These are phyloP conservation scores for Wickerhamiella azymoides DNA, from an alignment of 805 yeast genomes.

Conservation along the genomic window DNA sequence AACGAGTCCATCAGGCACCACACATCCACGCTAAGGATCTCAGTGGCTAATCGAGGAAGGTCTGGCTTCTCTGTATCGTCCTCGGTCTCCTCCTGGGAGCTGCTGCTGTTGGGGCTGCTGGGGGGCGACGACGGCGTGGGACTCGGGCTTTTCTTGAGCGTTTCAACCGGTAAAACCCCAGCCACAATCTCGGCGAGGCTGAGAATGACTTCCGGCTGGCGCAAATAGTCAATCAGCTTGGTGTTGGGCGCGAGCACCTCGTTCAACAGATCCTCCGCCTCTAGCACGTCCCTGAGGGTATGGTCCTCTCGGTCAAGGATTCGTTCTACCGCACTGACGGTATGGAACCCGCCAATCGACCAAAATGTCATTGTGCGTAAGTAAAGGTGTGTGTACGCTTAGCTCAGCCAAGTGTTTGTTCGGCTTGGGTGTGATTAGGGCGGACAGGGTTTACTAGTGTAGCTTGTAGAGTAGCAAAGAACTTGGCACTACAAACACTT, in stretches of 20 bases:
- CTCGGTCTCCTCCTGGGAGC: slow-evolving; percentile 13
- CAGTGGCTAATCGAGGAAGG: slow-evolving; percentile 65
- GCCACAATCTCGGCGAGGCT: slow-evolving; percentile 51
- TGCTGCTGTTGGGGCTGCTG: slow-evolving; percentile 11
- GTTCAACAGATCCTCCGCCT: slow-evolving; percentile 60
- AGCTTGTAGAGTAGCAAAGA: no score
- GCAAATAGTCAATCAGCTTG: slow-evolving; percentile 61
- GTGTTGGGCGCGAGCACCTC: slow-evolving; percentile 61
- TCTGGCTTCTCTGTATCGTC: slow-evolving; percentile 10
- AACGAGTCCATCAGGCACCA: slow-evolving; percentile 89
- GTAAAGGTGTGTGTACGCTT: background rate
- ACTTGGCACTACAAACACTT: no score
- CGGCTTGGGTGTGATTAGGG: background rate
- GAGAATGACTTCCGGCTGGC: slow-evolving; percentile 61
- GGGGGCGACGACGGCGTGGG: slow-evolving; percentile 1
- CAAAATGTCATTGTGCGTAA: slow-evolving; percentile 38
- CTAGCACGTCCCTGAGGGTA: slow-evolving; percentile 39
- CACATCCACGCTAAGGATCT: slow-evolving; percentile 77
- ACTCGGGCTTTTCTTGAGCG: slow-evolving; percentile 11
- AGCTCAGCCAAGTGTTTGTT: no score
- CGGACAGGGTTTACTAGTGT: no score
- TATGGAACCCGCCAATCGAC: slow-evolving; percentile 45
- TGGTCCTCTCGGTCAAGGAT: slow-evolving; percentile 35
- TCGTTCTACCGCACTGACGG: slow-evolving; percentile 41
- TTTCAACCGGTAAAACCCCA: slow-evolving; percentile 9